Conservation (phyloP, 352 stramenopile genomes). For the Phytopythium cucurbitacearum region DNA sequence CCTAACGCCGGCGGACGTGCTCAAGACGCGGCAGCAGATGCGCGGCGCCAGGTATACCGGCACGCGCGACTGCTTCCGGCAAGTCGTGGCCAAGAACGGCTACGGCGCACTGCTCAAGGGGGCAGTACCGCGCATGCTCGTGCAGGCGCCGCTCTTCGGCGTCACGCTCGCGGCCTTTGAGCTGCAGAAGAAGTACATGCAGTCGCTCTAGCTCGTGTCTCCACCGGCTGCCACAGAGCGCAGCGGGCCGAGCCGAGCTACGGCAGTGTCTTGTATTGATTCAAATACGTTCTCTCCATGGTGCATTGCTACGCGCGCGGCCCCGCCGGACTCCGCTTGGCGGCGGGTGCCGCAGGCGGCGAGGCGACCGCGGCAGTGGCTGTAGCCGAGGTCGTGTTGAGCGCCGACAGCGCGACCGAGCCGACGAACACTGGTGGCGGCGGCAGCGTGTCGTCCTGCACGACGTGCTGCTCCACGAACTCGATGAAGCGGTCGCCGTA, state of each 20-base stretch:
- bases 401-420: neutral
- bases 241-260: too few species aligned
- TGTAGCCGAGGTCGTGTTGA: neutral
- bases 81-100: conserved; percentile 75
- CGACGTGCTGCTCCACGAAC: conserved; percentile 83
- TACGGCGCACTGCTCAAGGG: conserved; percentile 85
- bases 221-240: too few species aligned
- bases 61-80: conserved; percentile 78
- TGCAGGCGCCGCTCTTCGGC: conserved; percentile 81
- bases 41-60: conserved; percentile 74
- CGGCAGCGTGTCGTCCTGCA: conserved; percentile 52
- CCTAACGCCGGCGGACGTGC: conserved; percentile 74
- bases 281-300: too few species aligned
- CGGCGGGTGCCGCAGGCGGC: too few species aligned
- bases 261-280: too few species aligned
- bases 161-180: conserved; percentile 86
- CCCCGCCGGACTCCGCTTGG: too few species aligned
- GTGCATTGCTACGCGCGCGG: too few species aligned
- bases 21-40: conserved; percentile 88
- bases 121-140: conserved; percentile 79
- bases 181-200: conserved; percentile 88
- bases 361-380: too few species aligned
- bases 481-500: conserved; percentile 90
- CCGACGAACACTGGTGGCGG: conserved; percentile 5
- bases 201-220: conserved; percentile 25